Evolutionary conservation across 2,329 filamentous ascomycete genomes (phyloP), one percentile per base, ranked within the genome.

Genomic region (Xylariaceae sp.): DNA sequence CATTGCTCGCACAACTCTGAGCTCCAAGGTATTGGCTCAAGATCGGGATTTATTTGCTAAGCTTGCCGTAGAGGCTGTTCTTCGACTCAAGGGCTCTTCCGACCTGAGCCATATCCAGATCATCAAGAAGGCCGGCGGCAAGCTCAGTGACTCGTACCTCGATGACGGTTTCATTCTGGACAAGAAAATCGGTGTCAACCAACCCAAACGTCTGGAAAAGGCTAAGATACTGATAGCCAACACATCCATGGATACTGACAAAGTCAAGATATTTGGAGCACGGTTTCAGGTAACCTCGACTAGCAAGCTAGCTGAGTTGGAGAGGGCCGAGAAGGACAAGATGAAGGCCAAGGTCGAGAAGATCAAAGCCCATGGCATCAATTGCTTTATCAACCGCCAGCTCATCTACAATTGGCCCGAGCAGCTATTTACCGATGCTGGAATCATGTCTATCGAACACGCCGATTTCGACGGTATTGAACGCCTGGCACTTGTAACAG

Each of bases 401-500:
- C 87, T 99, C 63, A 99, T 99, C 79, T 99, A 99, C 84, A 99
- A 99, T 83, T 99, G 95, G 95, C 95, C 95, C 5, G 95, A 99
- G 78, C 95, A 99, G 79, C 88, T 99, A 43, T 99, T 99, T 73
- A 92, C 94, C 31, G 95, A 99, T 75, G 94, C 93, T 6, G 95
- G 95, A 61, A 98, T 99, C 77, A 91, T 96, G 82, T 96, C 92
- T 24, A 99, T 99, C 68, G 95, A 99, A 80, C 95, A 99, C 75
- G 95, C 95, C 65, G 95, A 99, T 78, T 99, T 99, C 72, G 95
- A 99, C 73, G 95, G 95, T 64, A 96, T 99, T 65, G 95, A 99
- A 82, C 87, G 95, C 39, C 78, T 99, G 67, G 94, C 95, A 8
- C 82, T 99, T 47, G 95, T 99, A 40, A 99, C 95, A 5, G 95